Evolutionary conservation across 139 green algal genomes (phyloP).

Genomic region (Chlorella sp.): DNA sequence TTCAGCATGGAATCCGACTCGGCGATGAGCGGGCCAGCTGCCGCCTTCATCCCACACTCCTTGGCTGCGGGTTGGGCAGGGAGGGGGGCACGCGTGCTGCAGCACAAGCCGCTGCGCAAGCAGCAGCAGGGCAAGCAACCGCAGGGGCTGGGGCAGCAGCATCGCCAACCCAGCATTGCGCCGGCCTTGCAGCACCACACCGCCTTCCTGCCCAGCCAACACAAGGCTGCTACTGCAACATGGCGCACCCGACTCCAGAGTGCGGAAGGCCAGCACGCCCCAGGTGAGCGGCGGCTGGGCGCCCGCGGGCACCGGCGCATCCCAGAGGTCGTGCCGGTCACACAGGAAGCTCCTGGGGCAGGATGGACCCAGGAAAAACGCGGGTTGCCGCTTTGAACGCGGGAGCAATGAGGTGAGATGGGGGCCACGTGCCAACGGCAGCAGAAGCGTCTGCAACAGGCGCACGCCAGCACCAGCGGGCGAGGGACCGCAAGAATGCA

Average conservation of each 20-base stretch:
- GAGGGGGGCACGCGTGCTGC: background rate
- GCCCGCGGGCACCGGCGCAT: background rate
- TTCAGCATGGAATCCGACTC: background rate
- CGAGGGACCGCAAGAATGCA: too few relatives aligned
- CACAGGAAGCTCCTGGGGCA: conserved; percentile 30
- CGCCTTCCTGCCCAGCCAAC: background rate
- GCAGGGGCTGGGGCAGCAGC: too few relatives aligned
- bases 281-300: background rate
- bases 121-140: background rate
- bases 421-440: background rate
- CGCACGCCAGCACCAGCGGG: too few relatives aligned
- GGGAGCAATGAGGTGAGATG: too few relatives aligned
- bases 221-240: background rate
- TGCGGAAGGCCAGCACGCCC: conserved; percentile 18
- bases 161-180: too few relatives aligned
- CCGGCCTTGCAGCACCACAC: too few relatives aligned
- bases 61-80: background rate
- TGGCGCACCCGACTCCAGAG: background rate
- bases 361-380: background rate
- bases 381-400: background rate
- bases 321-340: conserved; percentile 9
- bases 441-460: background rate
- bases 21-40: background rate
- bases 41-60: conserved; percentile 13
- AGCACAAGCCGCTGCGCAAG: background rate